phyloP scores from a whole-genome alignment of 306 rosid genomes.

The Macrotyloma uniflorum region DNA sequence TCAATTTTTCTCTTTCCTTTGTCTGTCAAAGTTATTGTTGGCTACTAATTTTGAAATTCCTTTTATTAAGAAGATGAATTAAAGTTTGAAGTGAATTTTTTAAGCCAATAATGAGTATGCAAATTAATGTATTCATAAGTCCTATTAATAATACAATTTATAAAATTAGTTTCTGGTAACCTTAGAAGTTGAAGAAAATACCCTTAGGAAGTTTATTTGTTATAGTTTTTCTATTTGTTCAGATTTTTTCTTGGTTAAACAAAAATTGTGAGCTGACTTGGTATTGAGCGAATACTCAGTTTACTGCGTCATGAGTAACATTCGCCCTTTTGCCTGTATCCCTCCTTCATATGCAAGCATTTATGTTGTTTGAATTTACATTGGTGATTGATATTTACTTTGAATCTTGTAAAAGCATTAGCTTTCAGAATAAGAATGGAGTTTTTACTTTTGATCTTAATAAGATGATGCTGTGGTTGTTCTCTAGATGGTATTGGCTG shows the following conservation, averaged over 20 bases:
- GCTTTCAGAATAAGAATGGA: neutral
- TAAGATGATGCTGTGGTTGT: neutral
- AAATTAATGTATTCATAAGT: neutral
- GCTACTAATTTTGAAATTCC: neutral
- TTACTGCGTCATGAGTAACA: neutral
- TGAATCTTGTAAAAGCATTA: neutral
- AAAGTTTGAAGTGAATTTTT: neutral
- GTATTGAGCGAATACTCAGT: neutral
- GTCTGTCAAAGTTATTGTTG: neutral
- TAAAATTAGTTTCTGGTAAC: neutral
- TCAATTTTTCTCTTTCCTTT: neutral
- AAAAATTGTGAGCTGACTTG: neutral
- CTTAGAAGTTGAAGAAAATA: neutral
- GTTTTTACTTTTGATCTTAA: neutral
- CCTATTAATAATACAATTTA: neutral
- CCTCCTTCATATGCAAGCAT: conserved; percentile 2
- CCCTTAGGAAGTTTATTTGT: neutral
- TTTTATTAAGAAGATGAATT: neutral
- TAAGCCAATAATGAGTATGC: neutral
- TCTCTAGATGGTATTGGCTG: neutral
- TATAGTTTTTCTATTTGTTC: neutral
- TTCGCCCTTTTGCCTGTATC: neutral
- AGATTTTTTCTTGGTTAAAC: neutral
- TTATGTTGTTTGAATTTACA: neutral
- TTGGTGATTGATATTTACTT: neutral